Percentiles rank a stretch among this genome's conserved stretches.
Conservation (phyloP, 1,284 basidiomycete species). For the Anthracocystis panici-leucophaei region DNA sequence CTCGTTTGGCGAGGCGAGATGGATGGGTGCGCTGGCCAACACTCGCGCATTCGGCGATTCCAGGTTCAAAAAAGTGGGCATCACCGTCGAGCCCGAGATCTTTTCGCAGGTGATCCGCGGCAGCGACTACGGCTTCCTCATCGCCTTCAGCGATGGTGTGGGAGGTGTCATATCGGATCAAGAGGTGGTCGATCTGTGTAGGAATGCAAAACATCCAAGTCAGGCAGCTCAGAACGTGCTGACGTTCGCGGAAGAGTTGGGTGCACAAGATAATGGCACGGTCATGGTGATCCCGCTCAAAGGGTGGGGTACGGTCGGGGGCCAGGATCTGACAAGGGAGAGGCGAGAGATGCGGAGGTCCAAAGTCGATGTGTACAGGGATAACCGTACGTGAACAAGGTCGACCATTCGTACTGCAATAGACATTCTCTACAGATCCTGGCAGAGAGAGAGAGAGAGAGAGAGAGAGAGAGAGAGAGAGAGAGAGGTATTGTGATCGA, state of each 20-base stretch:
- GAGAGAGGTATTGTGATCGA: no score
- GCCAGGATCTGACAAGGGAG: conserved; percentile 80
- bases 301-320: conserved; percentile 87
- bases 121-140: conserved; percentile 58
- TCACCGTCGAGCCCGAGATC: conserved; percentile 96
- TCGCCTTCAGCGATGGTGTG: conserved; percentile 78
- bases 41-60: conserved; percentile 94
- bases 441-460: no score
- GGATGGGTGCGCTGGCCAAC: conserved; percentile 96
- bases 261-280: conserved; percentile 87
- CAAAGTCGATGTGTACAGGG: conserved; percentile 57
- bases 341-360: conserved; percentile 50
- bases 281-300: conserved; percentile 90
- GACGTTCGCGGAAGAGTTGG: conserved; percentile 88
- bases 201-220: conserved; percentile 79
- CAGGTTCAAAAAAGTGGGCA: conserved; percentile 78
- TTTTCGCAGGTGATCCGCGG: conserved; percentile 79
- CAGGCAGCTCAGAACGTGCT: conserved; percentile 85
- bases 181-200: conserved; percentile 90
- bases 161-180: conserved; percentile 90
- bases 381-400: conserved; percentile 43
- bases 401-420: background rate
- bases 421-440: background rate
- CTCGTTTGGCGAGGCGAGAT: conserved; percentile 92
- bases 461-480: no score